phyloP scores from a whole-genome alignment of 1,139 yeast species.

The Blastobotrys persicus region DNA sequence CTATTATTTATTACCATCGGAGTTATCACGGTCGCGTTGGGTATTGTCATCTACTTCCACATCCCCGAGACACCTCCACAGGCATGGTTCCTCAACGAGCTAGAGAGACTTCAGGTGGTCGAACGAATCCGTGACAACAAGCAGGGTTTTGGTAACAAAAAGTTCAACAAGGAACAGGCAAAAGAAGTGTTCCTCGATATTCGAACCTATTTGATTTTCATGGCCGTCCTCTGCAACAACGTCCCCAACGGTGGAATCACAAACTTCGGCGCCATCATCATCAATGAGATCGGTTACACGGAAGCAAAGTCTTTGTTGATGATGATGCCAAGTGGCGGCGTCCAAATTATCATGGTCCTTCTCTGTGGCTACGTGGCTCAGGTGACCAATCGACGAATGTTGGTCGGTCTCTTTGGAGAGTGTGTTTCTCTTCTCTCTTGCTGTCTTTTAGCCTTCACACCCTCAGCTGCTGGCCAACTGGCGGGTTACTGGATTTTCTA shows the following conservation, averaged over 20 bases:
- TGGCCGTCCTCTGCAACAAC: slow-evolving; percentile 43
- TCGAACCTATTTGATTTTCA: slow-evolving; percentile 50
- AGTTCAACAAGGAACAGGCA: slow-evolving; percentile 54
- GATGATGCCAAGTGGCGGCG: slow-evolving; percentile 42
- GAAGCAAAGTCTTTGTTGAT: slow-evolving; percentile 42
- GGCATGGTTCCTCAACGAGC: slow-evolving; percentile 51
- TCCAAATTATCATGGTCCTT: slow-evolving; percentile 34
- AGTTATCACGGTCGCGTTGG: slow-evolving; percentile 50
- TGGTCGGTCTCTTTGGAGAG: slow-evolving; percentile 41
- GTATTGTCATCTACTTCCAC: slow-evolving; percentile 40
- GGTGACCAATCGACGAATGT: slow-evolving; percentile 37
- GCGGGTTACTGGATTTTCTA: slow-evolving; percentile 42
- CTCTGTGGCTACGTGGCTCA: slow-evolving; percentile 28
- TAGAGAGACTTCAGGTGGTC: slow-evolving; percentile 51
- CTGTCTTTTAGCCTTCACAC: slow-evolving; percentile 48
- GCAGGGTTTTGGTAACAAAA: slow-evolving; percentile 56
- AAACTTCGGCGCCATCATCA: slow-evolving; percentile 44
- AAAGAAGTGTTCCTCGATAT: slow-evolving; percentile 43
- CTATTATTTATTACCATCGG: slow-evolving; percentile 62
- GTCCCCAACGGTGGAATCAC: slow-evolving; percentile 55
- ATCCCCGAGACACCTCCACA: slow-evolving; percentile 53
- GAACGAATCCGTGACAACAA: slow-evolving; percentile 46
- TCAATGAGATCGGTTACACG: slow-evolving; percentile 42
- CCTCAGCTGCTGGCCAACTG: slow-evolving; percentile 35
- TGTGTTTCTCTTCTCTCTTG: slow-evolving; percentile 38